phyloP scores from a whole-genome alignment of 805 yeast genomes.

The Diddensiella santjacobensis region DNA sequence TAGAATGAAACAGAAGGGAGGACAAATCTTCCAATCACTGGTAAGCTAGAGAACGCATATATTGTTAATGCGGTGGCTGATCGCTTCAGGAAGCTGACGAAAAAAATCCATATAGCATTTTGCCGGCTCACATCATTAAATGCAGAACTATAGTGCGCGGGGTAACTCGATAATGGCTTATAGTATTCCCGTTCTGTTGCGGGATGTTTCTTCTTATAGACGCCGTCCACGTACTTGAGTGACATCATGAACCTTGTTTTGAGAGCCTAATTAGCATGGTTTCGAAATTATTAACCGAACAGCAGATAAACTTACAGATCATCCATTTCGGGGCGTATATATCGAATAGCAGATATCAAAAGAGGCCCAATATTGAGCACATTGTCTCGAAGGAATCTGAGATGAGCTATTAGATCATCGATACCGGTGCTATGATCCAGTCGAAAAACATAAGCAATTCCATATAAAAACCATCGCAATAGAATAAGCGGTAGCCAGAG shows the following conservation, averaged over 20 bases:
- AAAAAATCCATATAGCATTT: slow-evolving; percentile 5
- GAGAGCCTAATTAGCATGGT: background rate
- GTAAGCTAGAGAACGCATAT: slow-evolving; percentile 37
- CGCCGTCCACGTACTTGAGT: slow-evolving; percentile 39
- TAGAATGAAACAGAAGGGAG: slow-evolving; percentile 44
- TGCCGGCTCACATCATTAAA: background rate
- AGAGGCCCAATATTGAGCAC: slow-evolving; percentile 42
- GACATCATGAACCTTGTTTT: slow-evolving; percentile 33
- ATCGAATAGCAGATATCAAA: slow-evolving; percentile 37
- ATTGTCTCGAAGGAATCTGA: slow-evolving; percentile 35
- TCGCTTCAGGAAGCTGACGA: slow-evolving; percentile 19
- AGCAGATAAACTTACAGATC: slow-evolving; percentile 22
- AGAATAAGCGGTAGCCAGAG: slow-evolving; percentile 33
- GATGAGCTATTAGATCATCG: slow-evolving; percentile 24
- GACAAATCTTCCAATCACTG: slow-evolving; percentile 42
- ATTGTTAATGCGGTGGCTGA: slow-evolving; percentile 33
- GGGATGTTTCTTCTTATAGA: slow-evolving; percentile 41
- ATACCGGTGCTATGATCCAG: slow-evolving; percentile 16
- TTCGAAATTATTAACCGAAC: too few species aligned
- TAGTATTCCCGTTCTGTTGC: slow-evolving; percentile 29
- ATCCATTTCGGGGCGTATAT: slow-evolving; percentile 40
- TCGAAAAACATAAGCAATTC: slow-evolving; percentile 22
- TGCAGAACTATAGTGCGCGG: background rate
- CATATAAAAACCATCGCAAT: slow-evolving; percentile 23
- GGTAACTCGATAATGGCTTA: slow-evolving; percentile 17